Evolutionary conservation across 2,329 filamentous ascomycete genomes (phyloP).

Genomic region (Zymoseptoria pseudotritici): DNA sequence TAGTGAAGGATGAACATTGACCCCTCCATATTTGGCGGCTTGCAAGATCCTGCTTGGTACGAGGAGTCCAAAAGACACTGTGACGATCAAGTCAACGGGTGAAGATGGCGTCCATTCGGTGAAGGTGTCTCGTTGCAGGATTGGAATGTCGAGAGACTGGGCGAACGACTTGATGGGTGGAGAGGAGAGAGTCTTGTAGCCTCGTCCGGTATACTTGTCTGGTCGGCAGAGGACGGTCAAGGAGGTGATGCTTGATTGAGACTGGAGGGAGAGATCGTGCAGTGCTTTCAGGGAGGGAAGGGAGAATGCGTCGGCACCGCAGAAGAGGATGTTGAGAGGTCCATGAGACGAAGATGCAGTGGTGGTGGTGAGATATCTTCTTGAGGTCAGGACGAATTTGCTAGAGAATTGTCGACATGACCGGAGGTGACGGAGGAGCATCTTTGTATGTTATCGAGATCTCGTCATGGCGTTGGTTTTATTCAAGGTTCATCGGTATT

Average conservation of each 20-base stretch:
- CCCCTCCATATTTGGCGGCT: conserved; percentile 67
- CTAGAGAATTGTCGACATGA: background rate
- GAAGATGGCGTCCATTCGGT: conserved; percentile 66
- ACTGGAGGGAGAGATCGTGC: conserved; percentile 39
- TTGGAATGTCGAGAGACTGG: conserved; percentile 52
- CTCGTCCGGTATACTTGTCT: conserved; percentile 61
- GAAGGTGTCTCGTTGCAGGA: conserved; percentile 77
- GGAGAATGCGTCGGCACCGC: conserved; percentile 88
- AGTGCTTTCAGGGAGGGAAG: conserved; percentile 67
- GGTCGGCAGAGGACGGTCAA: conserved; percentile 82
- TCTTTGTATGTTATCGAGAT: background rate
- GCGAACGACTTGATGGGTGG: conserved; percentile 62
- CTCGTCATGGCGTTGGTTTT: background rate
- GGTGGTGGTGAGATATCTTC: background rate
- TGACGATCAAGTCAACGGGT: conserved; percentile 66
- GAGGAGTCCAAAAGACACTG: conserved; percentile 89
- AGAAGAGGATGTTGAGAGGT: conserved; percentile 84
- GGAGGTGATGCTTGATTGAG: conserved; percentile 53
- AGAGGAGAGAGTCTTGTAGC: conserved; percentile 43
- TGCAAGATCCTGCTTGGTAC: conserved; percentile 70
- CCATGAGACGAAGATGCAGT: background rate
- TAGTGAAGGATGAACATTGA: conserved; percentile 90
- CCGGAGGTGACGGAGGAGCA: background rate
- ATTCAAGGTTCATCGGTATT: background rate
- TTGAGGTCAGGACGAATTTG: background rate